Conservation (phyloP, 1,139 yeast genomes). For the Saccharomyces pastorianus region DNA sequence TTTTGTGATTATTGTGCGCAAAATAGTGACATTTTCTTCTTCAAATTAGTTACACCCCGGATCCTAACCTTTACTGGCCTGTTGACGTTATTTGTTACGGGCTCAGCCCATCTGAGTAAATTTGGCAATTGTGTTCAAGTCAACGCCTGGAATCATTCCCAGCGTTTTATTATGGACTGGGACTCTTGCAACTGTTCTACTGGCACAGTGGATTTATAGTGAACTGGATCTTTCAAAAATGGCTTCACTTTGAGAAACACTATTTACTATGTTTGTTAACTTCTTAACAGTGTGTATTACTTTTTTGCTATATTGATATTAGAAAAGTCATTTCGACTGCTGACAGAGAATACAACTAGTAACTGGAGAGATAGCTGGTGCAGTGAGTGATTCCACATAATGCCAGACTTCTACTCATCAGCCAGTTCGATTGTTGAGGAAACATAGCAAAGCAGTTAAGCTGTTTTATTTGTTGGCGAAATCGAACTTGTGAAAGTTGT, state of each 20-base stretch:
- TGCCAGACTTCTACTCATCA: not conserved
- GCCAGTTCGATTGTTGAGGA: not conserved
- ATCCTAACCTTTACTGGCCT: not conserved
- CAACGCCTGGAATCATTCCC: not conserved
- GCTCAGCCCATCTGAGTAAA: not conserved
- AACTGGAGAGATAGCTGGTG: not conserved
- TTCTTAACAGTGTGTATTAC: not conserved
- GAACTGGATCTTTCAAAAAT: not conserved
- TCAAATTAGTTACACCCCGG: not conserved
- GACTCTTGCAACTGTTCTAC: not conserved
- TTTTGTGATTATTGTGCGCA: not conserved
- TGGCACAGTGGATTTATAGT: not conserved
- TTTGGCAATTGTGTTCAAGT: not conserved
- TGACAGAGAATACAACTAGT: not conserved
- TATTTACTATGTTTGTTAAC: not conserved
- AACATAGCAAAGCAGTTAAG: not conserved
- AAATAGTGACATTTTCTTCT: no score
- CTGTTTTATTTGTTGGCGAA: not conserved
- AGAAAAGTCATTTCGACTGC: not conserved
- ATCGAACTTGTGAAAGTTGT: not conserved
- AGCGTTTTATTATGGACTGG: not conserved
- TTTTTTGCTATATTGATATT: not conserved
- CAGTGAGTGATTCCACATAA: not conserved
- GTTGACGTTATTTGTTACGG: not conserved
- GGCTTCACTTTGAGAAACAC: not conserved